Conservation (phyloP, 2,329 filamentous ascomycete species). For the Trichoderma sp. region DNA sequence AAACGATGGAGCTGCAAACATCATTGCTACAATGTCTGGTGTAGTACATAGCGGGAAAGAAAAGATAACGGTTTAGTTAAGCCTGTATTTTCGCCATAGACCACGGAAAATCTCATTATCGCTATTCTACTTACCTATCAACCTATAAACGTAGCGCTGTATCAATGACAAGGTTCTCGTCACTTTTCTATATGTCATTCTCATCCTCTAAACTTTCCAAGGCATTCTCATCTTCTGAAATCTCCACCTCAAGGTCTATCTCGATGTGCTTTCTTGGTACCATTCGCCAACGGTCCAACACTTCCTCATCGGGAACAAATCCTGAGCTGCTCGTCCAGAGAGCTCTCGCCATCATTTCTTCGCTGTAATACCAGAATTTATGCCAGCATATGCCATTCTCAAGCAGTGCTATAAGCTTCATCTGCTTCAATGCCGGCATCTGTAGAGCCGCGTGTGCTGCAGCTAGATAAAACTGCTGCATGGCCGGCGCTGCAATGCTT, state of each 20-base stretch:
- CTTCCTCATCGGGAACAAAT: not conserved
- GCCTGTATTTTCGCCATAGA: too few relatives aligned
- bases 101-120: not conserved
- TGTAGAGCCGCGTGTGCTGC: not conserved
- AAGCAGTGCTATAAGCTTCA: not conserved
- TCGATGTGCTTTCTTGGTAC: not conserved
- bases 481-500: not conserved
- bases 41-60: too few relatives aligned
- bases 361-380: not conserved
- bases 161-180: not conserved
- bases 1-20: too few relatives aligned
- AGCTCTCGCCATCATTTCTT: not conserved
- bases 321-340: not conserved
- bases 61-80: too few relatives aligned
- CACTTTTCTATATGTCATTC: not conserved
- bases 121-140: not conserved
- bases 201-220: not conserved
- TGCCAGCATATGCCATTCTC: not conserved
- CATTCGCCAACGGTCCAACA: not conserved
- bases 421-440: not conserved
- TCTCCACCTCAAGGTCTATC: not conserved
- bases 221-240: not conserved
- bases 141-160: not conserved
- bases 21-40: too few relatives aligned
- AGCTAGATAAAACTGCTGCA: not conserved